Percentiles rank a stretch among this genome's conserved stretches.
phyloP scores from a whole-genome alignment of 345 rosid genomes.

The Citrus hindsii region DNA sequence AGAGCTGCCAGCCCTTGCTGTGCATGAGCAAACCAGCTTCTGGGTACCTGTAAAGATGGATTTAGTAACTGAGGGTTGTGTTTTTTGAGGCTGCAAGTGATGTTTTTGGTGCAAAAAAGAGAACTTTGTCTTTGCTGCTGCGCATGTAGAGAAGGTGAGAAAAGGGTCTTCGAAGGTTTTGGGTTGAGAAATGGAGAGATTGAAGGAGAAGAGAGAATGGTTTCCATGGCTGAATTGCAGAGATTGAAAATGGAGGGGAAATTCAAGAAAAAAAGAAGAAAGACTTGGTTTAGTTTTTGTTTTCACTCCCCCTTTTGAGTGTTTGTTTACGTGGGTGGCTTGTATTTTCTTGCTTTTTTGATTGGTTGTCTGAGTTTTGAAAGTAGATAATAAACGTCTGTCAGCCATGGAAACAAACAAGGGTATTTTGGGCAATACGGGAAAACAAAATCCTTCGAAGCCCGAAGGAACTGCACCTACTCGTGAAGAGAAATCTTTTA shows the following conservation, averaged over 20 bases:
- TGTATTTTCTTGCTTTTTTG: conserved; percentile 25
- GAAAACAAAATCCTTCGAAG: neutral
- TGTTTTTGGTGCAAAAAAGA: conserved; percentile 37
- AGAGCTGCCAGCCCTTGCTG: conserved; percentile 81
- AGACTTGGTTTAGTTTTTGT: conserved; percentile 12
- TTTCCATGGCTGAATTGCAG: conserved; percentile 57
- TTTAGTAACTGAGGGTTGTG: conserved; percentile 28
- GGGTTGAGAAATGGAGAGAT: conserved; percentile 53
- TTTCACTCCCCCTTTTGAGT: conserved; percentile 9
- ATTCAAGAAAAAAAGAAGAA: conserved; percentile 1
- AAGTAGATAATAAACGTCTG: conserved; percentile 52
- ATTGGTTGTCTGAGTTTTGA: conserved; percentile 43
- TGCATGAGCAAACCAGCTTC: conserved; percentile 56
- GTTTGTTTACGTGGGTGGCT: conserved; percentile 39
- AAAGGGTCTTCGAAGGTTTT: conserved; percentile 31
- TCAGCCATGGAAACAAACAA: conserved; percentile 18
- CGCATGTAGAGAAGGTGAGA: conserved; percentile 28
- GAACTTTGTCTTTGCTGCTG: conserved; percentile 35
- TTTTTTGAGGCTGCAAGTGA: conserved; percentile 36
- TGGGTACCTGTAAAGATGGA: conserved; percentile 29
- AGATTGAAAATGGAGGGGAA: conserved; percentile 1
- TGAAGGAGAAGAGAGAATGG: conserved; percentile 59
- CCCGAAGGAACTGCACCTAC: no score
- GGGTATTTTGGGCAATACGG: conserved; percentile 23
- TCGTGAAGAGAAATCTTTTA: no score